Percentiles rank a stretch among this genome's conserved stretches.
These are phyloP conservation scores for Annona cherimola DNA, from an alignment of 164 flowering plant genomes.

Conservation along the genomic window DNA sequence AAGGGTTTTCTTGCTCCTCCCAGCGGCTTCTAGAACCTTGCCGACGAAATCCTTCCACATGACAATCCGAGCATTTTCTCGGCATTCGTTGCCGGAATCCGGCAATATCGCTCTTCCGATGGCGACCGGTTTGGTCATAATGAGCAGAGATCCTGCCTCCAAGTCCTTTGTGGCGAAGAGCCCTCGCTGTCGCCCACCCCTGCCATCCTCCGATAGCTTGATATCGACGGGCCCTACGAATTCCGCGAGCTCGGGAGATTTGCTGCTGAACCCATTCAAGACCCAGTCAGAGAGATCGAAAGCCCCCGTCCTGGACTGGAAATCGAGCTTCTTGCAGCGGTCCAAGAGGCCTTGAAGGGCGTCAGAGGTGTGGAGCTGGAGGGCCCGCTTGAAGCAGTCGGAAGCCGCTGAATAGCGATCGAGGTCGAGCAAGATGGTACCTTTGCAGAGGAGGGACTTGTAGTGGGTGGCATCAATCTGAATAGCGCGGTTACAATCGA, in stretches of 20 bases:
- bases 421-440: slow-evolving; percentile 57
- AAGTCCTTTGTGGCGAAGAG: slow-evolving; percentile 58
- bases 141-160: slow-evolving; percentile 57
- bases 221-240: slow-evolving; percentile 63
- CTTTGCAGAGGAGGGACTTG: slow-evolving; percentile 81
- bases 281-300: slow-evolving; percentile 89
- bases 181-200: slow-evolving; percentile 51
- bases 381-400: slow-evolving; percentile 53
- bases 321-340: slow-evolving; percentile 65
- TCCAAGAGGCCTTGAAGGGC: slow-evolving; percentile 47
- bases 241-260: slow-evolving; percentile 65
- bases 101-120: slow-evolving; percentile 67
- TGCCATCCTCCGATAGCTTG: slow-evolving; percentile 47
- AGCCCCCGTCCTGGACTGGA: slow-evolving; percentile 54
- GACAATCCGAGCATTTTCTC: slow-evolving; percentile 50
- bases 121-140: slow-evolving; percentile 73
- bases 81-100: slow-evolving; percentile 29
- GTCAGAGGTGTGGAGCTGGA: slow-evolving; percentile 43
- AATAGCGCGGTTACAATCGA: slow-evolving; percentile 68
- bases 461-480: slow-evolving; percentile 57
- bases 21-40: slow-evolving; percentile 37
- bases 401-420: slow-evolving; percentile 49
- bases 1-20: slow-evolving; percentile 35
- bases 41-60: slow-evolving; percentile 90
- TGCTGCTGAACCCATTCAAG: slow-evolving; percentile 48